Conservation (phyloP, 257 asterid species). For the Scutellaria baicalensis region DNA sequence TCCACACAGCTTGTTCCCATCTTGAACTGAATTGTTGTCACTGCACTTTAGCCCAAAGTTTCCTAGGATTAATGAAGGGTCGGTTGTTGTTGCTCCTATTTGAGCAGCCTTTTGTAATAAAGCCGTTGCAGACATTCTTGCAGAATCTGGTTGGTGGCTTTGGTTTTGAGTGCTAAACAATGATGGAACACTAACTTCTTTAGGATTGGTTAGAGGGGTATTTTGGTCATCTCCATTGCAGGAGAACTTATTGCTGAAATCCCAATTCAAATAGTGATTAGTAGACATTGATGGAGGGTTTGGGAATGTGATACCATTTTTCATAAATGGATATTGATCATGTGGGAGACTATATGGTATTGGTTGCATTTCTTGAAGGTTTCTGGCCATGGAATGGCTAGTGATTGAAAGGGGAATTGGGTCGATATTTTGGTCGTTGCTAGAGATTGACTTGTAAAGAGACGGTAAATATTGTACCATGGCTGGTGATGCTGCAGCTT, state of each 20-base stretch:
- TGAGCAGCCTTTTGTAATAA: conserved; percentile 76
- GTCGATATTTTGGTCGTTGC: conserved; percentile 16
- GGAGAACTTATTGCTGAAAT: conserved; percentile 33
- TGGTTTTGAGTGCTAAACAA: conserved; percentile 43
- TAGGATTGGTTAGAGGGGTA: conserved; percentile 11
- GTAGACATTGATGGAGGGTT: conserved; percentile 20
- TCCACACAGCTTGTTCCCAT: conserved; percentile 32
- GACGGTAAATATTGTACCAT: conserved; percentile 51
- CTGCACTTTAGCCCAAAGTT: conserved; percentile 37
- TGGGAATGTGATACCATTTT: conserved; percentile 6
- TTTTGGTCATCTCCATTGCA: conserved; percentile 3
- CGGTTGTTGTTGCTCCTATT: conserved; percentile 52
- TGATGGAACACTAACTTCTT: conserved; percentile 37
- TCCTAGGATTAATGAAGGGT: conserved; percentile 42
- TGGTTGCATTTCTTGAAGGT: conserved; percentile 34
- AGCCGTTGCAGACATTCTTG: conserved; percentile 73
- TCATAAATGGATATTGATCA: conserved; percentile 16
- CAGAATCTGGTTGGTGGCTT: conserved; percentile 22
- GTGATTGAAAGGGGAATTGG: conserved; percentile 38
- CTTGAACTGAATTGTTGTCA: conserved; percentile 18
- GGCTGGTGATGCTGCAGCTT: conserved; percentile 23
- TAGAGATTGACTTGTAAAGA: conserved; percentile 40
- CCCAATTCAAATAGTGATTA: conserved; percentile 42
- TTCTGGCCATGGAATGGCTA: conserved; percentile 17
- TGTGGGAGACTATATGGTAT: conserved; percentile 10